phyloP scores from a whole-genome alignment of 2,329 filamentous ascomycete species.

The Fusarium acutatum region DNA sequence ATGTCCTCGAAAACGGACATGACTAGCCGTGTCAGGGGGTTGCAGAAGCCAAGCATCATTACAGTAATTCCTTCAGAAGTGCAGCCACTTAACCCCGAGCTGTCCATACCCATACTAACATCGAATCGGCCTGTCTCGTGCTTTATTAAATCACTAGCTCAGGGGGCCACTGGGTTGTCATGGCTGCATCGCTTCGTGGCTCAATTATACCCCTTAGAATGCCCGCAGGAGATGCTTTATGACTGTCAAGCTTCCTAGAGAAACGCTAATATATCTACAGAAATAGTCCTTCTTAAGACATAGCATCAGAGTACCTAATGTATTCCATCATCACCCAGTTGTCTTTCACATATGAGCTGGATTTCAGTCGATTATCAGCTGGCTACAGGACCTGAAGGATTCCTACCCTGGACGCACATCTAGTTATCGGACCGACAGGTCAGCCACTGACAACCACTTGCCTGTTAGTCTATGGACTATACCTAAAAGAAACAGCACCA shows the following conservation, averaged over 20 bases:
- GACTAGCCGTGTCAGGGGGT: rapidly evolving
- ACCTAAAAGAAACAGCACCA: not conserved
- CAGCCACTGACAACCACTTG: not conserved
- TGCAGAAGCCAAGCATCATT: not conserved
- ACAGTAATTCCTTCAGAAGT: not conserved
- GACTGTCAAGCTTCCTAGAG: too few species aligned
- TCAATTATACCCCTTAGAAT: too few species aligned
- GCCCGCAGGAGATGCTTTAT: too few species aligned
- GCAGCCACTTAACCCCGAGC: not conserved
- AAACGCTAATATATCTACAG: not conserved
- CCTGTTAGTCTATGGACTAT: not conserved
- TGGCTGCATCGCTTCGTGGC: rapidly evolving
- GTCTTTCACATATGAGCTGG: too few species aligned
- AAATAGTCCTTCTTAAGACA: rapidly evolving
- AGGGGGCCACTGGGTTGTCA: rapidly evolving
- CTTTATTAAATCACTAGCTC: rapidly evolving
- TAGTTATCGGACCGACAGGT: not conserved
- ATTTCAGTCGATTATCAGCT: not conserved
- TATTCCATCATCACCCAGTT: rapidly evolving
- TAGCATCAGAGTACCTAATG: rapidly evolving
- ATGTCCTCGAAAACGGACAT: not conserved
- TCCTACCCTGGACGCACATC: not conserved
- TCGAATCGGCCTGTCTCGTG: rapidly evolving
- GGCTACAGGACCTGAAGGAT: not conserved
- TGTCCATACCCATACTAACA: not conserved